Conservation (phyloP, 2,329 filamentous ascomycete genomes). For the Nothophaeocryptopus gaeumannii region DNA sequence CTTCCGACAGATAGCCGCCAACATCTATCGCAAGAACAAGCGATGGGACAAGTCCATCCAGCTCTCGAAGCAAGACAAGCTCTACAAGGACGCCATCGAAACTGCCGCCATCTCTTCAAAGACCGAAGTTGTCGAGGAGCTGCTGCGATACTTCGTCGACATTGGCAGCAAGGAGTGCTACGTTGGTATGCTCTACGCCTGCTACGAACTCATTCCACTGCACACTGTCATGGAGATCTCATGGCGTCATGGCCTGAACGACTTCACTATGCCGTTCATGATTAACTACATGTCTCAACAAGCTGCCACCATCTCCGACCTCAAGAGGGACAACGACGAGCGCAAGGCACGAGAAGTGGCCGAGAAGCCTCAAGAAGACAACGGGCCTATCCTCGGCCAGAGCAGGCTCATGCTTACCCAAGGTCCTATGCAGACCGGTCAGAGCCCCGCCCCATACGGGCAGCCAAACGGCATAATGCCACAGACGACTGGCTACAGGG, state of each 20-base stretch:
- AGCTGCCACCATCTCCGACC: conserved; percentile 73
- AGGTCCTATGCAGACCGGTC: conserved; percentile 61
- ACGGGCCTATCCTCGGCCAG: conserved; percentile 85
- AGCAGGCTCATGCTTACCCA: conserved; percentile 94
- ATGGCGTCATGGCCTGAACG: conserved; percentile 89
- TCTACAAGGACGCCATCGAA: conserved; percentile 99
- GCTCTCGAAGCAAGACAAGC: conserved; percentile 96
- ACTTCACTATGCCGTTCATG: conserved; percentile 99
- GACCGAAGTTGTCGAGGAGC: conserved; percentile 87
- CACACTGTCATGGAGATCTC: conserved; percentile 93
- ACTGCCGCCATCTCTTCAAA: conserved; percentile 91
- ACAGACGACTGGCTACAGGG: conserved; percentile 4
- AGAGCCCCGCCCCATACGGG: conserved; percentile 62
- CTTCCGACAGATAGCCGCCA: conserved; percentile 97
- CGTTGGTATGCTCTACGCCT: conserved; percentile 98
- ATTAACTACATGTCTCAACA: conserved; percentile 96
- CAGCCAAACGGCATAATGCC: conserved; percentile 1
- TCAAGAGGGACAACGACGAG: conserved; percentile 96
- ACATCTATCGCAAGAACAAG: conserved; percentile 99
- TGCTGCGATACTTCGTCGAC: conserved; percentile 96
- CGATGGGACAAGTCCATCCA: conserved; percentile 99
- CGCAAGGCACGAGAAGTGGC: conserved; percentile 72
- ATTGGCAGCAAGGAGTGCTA: conserved; percentile 99
- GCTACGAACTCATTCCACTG: conserved; percentile 93
- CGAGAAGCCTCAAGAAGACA: conserved; percentile 80